Percentiles rank a stretch among this genome's conserved stretches.
Conservation (phyloP, 148 eudicot genomes). For the Camellia sinensis region DNA sequence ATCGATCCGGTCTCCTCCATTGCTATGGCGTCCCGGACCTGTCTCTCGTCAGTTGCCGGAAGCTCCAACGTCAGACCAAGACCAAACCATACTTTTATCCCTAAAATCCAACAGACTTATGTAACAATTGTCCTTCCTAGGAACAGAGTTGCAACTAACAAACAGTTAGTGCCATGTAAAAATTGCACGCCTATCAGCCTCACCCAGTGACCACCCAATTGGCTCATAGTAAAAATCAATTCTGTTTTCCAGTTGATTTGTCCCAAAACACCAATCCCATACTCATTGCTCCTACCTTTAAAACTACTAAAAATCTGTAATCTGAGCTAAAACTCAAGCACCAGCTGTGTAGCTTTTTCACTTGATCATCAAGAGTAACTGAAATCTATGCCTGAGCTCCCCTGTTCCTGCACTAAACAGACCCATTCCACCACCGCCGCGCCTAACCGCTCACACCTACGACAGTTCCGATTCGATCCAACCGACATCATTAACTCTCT, state of each 20-base stretch:
- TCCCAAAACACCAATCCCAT: conserved; percentile 89
- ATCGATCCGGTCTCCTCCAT: conserved; percentile 61
- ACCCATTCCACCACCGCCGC: too few species aligned
- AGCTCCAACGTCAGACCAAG: conserved; percentile 73
- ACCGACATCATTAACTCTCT: too few species aligned
- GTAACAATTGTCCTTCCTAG: conserved; percentile 81
- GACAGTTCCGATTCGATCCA: too few species aligned
- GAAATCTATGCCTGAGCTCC: too few species aligned
- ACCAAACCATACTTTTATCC: conserved; percentile 69
- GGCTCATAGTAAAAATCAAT: conserved; percentile 86
- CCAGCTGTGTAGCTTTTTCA: conserved; percentile 49
- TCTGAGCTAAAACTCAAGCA: conserved; percentile 51
- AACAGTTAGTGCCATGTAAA: conserved; percentile 56
- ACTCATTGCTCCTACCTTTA: conserved; percentile 82
- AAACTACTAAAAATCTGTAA: conserved; percentile 82
- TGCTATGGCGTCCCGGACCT: conserved; percentile 78
- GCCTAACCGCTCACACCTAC: too few species aligned
- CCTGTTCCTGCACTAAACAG: too few species aligned
- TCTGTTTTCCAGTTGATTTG: conserved; percentile 70
- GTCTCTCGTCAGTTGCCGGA: conserved; percentile 46
- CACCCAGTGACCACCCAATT: conserved; percentile 76
- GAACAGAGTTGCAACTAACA: conserved; percentile 77
- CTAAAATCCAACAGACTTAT: conserved; percentile 79
- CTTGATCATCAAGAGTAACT: too few species aligned
- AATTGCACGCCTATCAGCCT: conserved; percentile 84